Evolutionary conservation across 2,329 filamentous ascomycete species (phyloP), one percentile per base, ranked within the genome.

Genomic region (Chalaropsis ovoidea): DNA sequence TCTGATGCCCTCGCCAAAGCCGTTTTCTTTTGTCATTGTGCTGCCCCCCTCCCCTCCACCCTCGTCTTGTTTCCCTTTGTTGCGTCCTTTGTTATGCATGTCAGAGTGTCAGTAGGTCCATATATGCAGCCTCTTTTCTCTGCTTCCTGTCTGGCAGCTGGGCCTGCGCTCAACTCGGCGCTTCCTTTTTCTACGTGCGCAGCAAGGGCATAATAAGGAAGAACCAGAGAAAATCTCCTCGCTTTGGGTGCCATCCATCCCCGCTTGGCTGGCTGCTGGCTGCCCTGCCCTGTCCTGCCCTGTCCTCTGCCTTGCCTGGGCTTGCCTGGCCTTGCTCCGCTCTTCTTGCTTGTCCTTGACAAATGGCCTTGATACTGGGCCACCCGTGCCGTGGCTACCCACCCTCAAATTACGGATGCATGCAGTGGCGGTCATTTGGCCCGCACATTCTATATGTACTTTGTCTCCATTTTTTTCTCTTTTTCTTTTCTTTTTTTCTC

Each of bases 101-200:
- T 45, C 35, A 42, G 58, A 61, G 42, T 61, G 58, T 61, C 58
- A 61, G 42, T 41, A 61, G 42, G 35, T 45, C 13, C 15, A 22
- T 61, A 7, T 15, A 61, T 61, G 35, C 19, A 61, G 58, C 58
- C 42, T 41, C 58, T 61, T 61, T 61, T 45, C 42, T 61, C 58
- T 11, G 11, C 15, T 61, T 61, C 42, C 17, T 42, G 11, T 13
- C n/a, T 5, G 19, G 6, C 15, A 31, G 17, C 11, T 35, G 27
- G 13, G 52, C 52, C 22, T 49, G 45, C n/a, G n/a, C 45, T 22
- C 22, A 49, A 31, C n/a, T 49, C 45, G 6, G 45, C 45, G 6
- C 3, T 31, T 49, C 45, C 22, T 49, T 49, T 3, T 49, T 49
- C 6, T 31, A 6, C 31, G 31, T 31, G 6, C 6, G 31, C 31